Conservation (phyloP, 2,329 filamentous ascomycete species). For the Aspergillus candidus region DNA sequence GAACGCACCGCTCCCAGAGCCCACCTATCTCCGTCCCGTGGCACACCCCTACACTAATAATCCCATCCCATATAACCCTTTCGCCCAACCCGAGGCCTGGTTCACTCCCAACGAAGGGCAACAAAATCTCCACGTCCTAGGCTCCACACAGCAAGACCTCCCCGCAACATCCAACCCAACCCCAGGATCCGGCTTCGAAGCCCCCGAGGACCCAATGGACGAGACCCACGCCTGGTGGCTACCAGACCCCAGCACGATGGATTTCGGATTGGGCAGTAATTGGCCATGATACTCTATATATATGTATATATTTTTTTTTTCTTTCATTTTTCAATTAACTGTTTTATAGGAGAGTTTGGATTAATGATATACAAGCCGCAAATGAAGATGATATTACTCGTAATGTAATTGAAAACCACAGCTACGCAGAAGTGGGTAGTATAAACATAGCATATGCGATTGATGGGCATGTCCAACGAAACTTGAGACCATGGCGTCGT, state of each 20-base stretch:
- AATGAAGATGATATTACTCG: too few species aligned
- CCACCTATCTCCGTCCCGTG: conserved; percentile 27
- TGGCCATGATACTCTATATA: conserved; percentile 26
- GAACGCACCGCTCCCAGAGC: conserved; percentile 24
- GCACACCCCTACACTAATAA: conserved; percentile 14
- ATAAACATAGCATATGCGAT: too few species aligned
- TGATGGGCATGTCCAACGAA: too few species aligned
- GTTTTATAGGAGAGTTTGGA: too few species aligned
- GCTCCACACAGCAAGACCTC: conserved; percentile 16
- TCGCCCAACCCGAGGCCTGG: conserved; percentile 30
- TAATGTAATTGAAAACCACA: too few species aligned
- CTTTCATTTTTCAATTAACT: too few species aligned
- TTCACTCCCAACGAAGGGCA: conserved; percentile 22
- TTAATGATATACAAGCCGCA: too few species aligned
- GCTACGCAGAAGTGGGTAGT: too few species aligned
- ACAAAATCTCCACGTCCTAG: conserved; percentile 10
- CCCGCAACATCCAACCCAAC: conserved; percentile 38
- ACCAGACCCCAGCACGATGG: conserved; percentile 56
- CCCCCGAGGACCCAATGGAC: conserved; percentile 54
- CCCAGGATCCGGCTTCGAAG: conserved; percentile 51
- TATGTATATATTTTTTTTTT: conserved; percentile 15
- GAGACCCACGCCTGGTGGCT: conserved; percentile 62
- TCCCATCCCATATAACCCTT: conserved; percentile 15
- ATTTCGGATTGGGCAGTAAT: conserved; percentile 60
- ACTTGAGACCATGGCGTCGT: too few species aligned